phyloP scores from a whole-genome alignment of 2,329 filamentous ascomycete species.

The Didymella sp. region DNA sequence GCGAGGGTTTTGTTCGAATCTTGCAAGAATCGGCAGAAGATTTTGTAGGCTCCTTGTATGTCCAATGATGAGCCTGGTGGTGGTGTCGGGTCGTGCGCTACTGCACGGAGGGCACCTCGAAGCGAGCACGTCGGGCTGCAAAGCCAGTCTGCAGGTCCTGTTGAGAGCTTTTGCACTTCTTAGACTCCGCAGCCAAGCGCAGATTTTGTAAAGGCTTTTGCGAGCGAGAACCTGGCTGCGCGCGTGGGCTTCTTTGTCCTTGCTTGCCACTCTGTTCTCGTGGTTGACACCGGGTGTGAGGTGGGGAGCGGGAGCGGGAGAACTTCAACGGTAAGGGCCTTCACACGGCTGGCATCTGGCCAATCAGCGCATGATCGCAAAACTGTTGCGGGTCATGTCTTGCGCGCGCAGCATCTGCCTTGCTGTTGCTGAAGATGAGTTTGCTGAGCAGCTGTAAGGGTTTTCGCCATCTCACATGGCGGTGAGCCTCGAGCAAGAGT shows the following conservation, averaged over 20 bases:
- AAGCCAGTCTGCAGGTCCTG: background rate
- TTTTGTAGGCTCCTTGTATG: background rate
- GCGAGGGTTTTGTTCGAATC: background rate
- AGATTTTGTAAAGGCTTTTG: constrained; percentile 10
- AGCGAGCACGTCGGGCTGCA: background rate
- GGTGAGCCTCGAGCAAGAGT: constrained; percentile 1
- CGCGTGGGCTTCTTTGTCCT: constrained; percentile 1
- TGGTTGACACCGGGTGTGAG: background rate
- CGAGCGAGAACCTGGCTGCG: constrained; percentile 2
- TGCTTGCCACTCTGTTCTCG: constrained; percentile 11
- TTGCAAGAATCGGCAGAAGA: background rate
- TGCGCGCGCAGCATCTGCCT: background rate
- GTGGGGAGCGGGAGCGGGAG: constrained; percentile 7
- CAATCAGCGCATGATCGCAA: constrained; percentile 17
- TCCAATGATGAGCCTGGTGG: background rate
- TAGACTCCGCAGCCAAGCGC: constrained; percentile 7
- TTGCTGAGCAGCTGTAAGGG: background rate
- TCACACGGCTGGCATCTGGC: background rate
- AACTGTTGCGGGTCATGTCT: constrained; percentile 1
- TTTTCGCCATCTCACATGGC: background rate
- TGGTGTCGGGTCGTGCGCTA: background rate
- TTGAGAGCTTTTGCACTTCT: background rate
- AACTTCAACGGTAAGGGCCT: constrained; percentile 12
- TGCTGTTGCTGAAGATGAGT: background rate
- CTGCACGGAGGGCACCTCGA: constrained; percentile 2